Base-by-base conservation (phyloP, 176 grass and related monocot genomes). In the Musa beccarii region DNA sequence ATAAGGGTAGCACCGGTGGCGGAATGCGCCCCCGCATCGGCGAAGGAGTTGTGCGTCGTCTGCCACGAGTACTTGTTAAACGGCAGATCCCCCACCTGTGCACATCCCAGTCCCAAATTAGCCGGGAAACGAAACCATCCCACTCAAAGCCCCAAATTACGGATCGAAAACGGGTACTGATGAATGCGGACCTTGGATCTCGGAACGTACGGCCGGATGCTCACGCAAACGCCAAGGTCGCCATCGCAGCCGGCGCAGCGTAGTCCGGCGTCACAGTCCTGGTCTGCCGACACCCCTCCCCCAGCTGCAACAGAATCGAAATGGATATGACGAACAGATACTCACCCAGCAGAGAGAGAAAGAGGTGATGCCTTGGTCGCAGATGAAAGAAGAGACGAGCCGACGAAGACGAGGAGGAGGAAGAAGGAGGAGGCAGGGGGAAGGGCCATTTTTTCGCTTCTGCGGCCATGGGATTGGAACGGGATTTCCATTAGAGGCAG, bases 11-110 rank as follows among this genome's bases (percentile, higher is more conserved):
- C 17, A 1, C 94, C 90, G 34, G 86, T 87, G 54, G 75, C 84
- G 11, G 90, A 86, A 49, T 0, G 15, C 21, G 79, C 75, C 52
- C 82, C 88, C 1, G 15, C 26, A 0, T 89, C 13, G n/a, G 95
- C 95, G 82, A 73, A 93, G 1, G 95, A 98, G 86, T 98, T 98
- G 80, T 98, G 95, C 43, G 95, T 98, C 21, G 95, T 93, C 53
- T 93, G 86, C 95, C 95, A 98, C 28, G 88, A 74, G 86, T 93
- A 98, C 52, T 12, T 65, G 73, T 98, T 93, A 78, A 98, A 98
- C 9, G 88, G 68, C 4, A 98, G 63, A 0, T 17, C 75, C 2
- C 78, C 82, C 1, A 81, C 83, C 85, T 92, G 72, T 8, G 34
- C 34, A 43, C 34, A 43, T 43, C 34, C 34, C 34, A 1, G 74